phyloP scores from a whole-genome alignment of 2,329 filamentous ascomycete species.

The Penicillium thymicola region DNA sequence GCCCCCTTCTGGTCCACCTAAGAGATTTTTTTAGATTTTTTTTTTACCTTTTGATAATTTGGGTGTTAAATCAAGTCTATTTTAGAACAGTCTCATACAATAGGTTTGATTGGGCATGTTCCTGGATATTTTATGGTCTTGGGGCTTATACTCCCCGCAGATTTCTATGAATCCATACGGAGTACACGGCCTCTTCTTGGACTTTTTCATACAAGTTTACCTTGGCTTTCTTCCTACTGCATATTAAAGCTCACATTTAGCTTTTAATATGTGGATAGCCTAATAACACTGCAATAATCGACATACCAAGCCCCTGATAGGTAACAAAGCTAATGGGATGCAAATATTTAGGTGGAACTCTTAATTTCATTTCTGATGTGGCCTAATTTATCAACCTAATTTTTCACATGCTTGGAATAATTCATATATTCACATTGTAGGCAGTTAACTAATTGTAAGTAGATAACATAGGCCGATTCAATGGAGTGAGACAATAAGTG shows the following conservation, averaged over 20 bases:
- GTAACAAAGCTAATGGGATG: background rate
- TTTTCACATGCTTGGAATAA: background rate
- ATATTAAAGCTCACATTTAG: background rate
- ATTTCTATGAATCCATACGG: background rate
- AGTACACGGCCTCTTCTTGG: background rate
- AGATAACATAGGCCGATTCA: background rate
- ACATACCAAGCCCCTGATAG: constrained; percentile 4
- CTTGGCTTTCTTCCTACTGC: background rate
- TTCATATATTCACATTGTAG: background rate
- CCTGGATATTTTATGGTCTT: background rate
- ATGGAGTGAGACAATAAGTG: background rate
- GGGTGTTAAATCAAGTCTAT: background rate
- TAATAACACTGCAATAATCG: background rate
- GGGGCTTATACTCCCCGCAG: background rate
- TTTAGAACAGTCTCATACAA: background rate
- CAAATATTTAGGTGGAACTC: background rate
- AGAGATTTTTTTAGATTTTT: background rate
- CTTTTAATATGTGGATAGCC: background rate
- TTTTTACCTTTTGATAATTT: background rate
- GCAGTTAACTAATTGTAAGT: background rate
- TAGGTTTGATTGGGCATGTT: background rate
- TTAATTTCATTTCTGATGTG: background rate
- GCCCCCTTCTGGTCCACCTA: constrained; percentile 47
- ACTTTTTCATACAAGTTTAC: background rate
- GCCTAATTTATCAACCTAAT: background rate